Conservation (phyloP, 2,329 filamentous ascomycete genomes). For the Rosellinia necatrix region DNA sequence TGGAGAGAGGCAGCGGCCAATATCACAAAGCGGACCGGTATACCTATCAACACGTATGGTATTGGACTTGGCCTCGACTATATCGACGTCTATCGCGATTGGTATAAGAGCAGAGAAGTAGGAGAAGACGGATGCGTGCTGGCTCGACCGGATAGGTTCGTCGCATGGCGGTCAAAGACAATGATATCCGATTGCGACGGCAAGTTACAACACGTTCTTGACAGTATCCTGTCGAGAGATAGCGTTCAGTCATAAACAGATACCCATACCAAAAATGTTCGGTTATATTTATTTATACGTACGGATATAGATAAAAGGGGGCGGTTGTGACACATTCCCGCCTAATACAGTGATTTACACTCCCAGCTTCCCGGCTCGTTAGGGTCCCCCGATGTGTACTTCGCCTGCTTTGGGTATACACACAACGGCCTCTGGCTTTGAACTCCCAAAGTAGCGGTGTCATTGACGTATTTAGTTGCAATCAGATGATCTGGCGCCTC, state of each 20-base stretch:
- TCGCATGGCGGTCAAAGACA: constrained; percentile 53
- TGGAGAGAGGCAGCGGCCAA: constrained; percentile 57
- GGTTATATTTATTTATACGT: not conserved
- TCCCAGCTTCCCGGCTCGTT: constrained; percentile 34
- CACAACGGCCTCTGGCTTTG: constrained; percentile 38
- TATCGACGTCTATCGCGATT: constrained; percentile 66
- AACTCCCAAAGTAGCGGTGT: constrained; percentile 29
- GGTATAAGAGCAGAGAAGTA: constrained; percentile 57
- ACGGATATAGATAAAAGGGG: not conserved
- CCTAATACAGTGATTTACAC: constrained; percentile 32
- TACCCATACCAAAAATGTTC: not conserved
- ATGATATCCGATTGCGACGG: constrained; percentile 23
- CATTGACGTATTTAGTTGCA: constrained; percentile 39
- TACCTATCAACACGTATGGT: constrained; percentile 54
- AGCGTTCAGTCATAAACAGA: not conserved
- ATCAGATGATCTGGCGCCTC: constrained; percentile 35
- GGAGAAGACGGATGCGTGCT: constrained; percentile 63
- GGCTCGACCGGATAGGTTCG: constrained; percentile 62
- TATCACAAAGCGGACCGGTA: constrained; percentile 45
- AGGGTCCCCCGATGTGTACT: constrained; percentile 35
- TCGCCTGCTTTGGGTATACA: constrained; percentile 37
- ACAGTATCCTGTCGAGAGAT: constrained; percentile 26
- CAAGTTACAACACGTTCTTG: constrained; percentile 32
- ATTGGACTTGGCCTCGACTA: constrained; percentile 64
- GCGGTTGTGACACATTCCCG: no score